Evolutionary conservation across 768 basidiomycete species (phyloP).

Genomic region (Calocera cornea): DNA sequence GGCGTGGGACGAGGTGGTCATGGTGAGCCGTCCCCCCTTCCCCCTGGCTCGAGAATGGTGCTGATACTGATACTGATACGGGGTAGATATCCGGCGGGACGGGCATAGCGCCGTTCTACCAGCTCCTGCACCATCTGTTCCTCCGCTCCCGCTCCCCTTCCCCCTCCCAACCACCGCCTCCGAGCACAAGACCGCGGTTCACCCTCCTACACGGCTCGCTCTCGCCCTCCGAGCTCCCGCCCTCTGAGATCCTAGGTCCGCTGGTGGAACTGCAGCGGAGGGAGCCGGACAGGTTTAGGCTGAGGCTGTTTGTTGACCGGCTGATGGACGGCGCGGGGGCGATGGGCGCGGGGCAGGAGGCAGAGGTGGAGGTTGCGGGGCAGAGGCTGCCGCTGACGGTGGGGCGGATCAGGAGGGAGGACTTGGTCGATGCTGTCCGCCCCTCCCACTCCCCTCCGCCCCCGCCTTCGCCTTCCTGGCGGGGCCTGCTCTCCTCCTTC

Average conservation of each 20-base stretch:
- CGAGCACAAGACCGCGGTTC: slow-evolving; percentile 36
- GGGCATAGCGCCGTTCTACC: slow-evolving; percentile 75
- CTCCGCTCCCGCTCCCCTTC: slow-evolving; percentile 16
- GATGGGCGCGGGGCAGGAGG: no score
- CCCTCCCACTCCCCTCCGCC: neutral
- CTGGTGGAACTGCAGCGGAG: slow-evolving; percentile 35
- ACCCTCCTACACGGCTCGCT: slow-evolving; percentile 62
- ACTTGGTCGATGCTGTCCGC: neutral
- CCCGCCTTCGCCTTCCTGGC: neutral
- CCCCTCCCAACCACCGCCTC: no score
- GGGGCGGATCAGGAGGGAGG: neutral
- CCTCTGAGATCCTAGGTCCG: slow-evolving; percentile 43
- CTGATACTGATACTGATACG: neutral
- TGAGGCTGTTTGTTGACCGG: slow-evolving; percentile 52
- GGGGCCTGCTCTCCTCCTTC: neutral
- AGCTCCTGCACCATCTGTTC: slow-evolving; percentile 50
- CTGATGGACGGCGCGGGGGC: no score
- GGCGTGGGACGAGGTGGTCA: slow-evolving; percentile 62
- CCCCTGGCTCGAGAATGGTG: slow-evolving; percentile 1
- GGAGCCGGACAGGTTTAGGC: slow-evolving; percentile 41
- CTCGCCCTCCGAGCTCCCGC: slow-evolving; percentile 51
- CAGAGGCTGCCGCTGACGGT: neutral
- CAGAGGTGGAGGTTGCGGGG: neutral
- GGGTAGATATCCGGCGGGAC: slow-evolving; percentile 77
- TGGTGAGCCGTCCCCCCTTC: slow-evolving; percentile 36